Percentiles rank a stretch among this genome's conserved stretches.
Evolutionary conservation across 2,329 filamentous ascomycete genomes (phyloP).

Genomic region (Myriosclerotinia curreyana): DNA sequence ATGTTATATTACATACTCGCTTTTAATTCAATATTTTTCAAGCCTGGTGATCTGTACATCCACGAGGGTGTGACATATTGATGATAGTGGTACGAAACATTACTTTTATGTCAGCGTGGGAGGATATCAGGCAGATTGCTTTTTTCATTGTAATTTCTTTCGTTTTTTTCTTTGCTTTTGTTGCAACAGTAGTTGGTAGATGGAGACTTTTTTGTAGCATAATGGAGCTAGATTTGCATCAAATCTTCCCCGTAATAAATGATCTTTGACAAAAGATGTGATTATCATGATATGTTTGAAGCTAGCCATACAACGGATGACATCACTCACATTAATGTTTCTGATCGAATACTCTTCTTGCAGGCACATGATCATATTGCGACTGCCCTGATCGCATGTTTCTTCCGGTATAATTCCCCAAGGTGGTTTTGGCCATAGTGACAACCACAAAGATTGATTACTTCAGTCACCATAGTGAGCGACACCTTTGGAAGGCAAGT

Average conservation of each 20-base stretch:
- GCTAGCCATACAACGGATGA: background rate
- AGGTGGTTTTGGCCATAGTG: background rate
- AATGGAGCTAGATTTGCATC: conserved; percentile 27
- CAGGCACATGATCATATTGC: background rate
- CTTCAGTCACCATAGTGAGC: conserved; percentile 2
- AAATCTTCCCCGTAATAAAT: background rate
- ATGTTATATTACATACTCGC: conserved; percentile 32
- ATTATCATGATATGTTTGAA: background rate
- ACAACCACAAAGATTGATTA: background rate
- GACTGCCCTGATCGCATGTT: background rate
- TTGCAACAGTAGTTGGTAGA: conserved; percentile 30
- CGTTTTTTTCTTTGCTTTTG: conserved; percentile 31
- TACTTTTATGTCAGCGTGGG: conserved; percentile 35
- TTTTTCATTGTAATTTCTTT: conserved; percentile 34
- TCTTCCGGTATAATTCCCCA: background rate
- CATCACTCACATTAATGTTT: background rate
- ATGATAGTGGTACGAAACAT: conserved; percentile 34
- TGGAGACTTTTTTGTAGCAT: conserved; percentile 34
- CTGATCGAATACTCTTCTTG: background rate
- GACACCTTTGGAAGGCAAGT: background rate
- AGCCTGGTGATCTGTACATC: conserved; percentile 35
- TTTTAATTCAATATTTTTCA: conserved; percentile 35
- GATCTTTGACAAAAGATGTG: background rate
- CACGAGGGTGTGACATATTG: conserved; percentile 34
- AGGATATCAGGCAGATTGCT: conserved; percentile 35